Evolutionary conservation across 2,329 filamentous ascomycete species (phyloP), one percentile per base, ranked within the genome.

Genomic region (Trichoderma arundinaceum): DNA sequence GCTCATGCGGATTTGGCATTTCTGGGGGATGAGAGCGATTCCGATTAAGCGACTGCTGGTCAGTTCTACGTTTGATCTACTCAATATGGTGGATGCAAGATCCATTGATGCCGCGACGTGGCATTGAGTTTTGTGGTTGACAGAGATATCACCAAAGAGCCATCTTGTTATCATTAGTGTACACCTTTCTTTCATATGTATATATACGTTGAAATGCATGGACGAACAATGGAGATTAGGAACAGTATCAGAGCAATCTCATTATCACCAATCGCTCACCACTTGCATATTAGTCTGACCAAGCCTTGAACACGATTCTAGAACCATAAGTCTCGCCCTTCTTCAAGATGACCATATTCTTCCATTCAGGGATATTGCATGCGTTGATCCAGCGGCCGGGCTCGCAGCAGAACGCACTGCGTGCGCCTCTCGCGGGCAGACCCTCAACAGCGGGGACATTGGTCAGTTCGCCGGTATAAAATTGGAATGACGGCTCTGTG

Each of bases 401-500:
- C 82, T 99, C 95, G 49, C 97, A 89, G 77, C 93, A 97, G 81
- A 98, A 96, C 0, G 91, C 94, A 51, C 89, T 87, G 56, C 92
- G 86, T 4, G 86, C 74, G 0, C 84, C 86, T 56, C 92, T 85
- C 1, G 89, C 88, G 0, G 90, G 86, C 33, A 86, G 77, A 2
- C 83, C 83, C n/a, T 82, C 83, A 3, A 88, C 82, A 35, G 81
- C 89, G 0, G 91, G 90, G 12, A 96, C 90, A 72, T 95, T 81
- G 70, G 96, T 93, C 74, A 88, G 90, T 74, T 91, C 90, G 69
- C 94, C 95, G 0, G 93, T 96, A 80, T 98, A 98, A 80, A 97
- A 96, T 78, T 98, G 94, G 83, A 97, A 98, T 0, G 92, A 92
- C 0, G 95, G 95, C 82, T 98, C 94, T 0, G 94, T 98, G 81